A percentile compares a stretch with the other conserved stretches of the same genome.
Conservation (phyloP, 2,329 filamentous ascomycete species). For the Talaromyces sp. region DNA sequence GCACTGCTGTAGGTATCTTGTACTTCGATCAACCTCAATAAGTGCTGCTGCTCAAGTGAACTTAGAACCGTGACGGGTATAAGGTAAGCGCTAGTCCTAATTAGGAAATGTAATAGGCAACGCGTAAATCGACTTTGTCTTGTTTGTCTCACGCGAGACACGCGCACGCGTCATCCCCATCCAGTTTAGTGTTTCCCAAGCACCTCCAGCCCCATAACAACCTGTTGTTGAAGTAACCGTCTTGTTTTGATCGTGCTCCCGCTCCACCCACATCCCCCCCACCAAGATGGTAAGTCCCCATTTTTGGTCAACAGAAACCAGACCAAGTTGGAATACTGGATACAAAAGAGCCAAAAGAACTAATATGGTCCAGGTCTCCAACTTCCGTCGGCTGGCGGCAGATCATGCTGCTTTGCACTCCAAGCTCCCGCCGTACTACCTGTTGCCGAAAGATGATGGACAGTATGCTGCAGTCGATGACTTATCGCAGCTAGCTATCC, state of each 20-base stretch:
- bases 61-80: too few relatives aligned
- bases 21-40: neutral
- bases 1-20: neutral
- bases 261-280: conserved; percentile 5
- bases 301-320: neutral
- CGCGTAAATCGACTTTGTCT: conserved; percentile 8
- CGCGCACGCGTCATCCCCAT: conserved; percentile 19
- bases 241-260: conserved; percentile 11
- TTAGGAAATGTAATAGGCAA: conserved; percentile 21
- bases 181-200: conserved; percentile 19
- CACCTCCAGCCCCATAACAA: conserved; percentile 12
- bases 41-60: neutral
- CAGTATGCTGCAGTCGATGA: conserved; percentile 47
- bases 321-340: neutral
- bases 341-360: conserved; percentile 1
- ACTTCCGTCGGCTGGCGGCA: conserved; percentile 59
- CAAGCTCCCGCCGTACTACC: conserved; percentile 63
- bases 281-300: conserved; percentile 22
- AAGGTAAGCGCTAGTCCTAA: conserved; percentile 7
- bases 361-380: conserved; percentile 33
- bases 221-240: conserved; percentile 27
- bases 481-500: conserved; percentile 59
- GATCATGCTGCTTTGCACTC: conserved; percentile 62
- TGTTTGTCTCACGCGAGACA: conserved; percentile 9
- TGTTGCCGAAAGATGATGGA: conserved; percentile 52